phyloP scores from a whole-genome alignment of 2,329 filamentous ascomycete genomes.

The Aphanoascus verrucosus region DNA sequence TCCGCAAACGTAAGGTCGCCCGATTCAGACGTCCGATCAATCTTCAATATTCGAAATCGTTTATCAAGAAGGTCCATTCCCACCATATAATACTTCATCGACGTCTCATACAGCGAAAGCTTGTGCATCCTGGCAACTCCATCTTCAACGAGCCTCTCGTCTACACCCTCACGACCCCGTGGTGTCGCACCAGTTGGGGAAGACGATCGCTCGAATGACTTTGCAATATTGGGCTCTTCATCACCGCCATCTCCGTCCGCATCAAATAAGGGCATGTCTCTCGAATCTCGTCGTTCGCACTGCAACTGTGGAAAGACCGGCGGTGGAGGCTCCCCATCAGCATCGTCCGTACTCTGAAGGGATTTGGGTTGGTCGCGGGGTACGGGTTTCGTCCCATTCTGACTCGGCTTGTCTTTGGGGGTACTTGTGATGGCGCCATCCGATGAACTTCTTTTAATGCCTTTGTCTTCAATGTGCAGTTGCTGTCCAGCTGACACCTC shows the following conservation, averaged over 20 bases:
- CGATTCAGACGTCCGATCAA: conserved; percentile 74
- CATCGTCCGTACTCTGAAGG: neutral
- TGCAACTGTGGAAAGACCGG: conserved; percentile 16
- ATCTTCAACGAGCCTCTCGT: conserved; percentile 27
- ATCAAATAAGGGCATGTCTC: conserved; percentile 24
- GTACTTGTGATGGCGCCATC: conserved; percentile 3
- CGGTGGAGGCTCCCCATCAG: neutral
- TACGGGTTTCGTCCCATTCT: neutral
- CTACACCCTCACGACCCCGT: conserved; percentile 28
- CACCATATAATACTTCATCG: conserved; percentile 84
- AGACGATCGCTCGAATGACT: conserved; percentile 35
- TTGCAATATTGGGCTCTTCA: conserved; percentile 36
- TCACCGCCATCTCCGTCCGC: conserved; percentile 32
- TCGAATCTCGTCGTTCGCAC: conserved; percentile 25
- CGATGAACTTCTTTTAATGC: conserved; percentile 7
- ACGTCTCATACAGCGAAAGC: conserved; percentile 95
- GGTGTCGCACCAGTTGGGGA: conserved; percentile 31
- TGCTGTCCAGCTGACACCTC: conserved; percentile 17
- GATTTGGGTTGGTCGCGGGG: neutral
- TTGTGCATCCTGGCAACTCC: conserved; percentile 67
- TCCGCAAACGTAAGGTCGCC: conserved; percentile 76
- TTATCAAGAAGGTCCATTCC: conserved; percentile 83
- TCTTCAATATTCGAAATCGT: conserved; percentile 83
- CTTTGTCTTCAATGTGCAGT: conserved; percentile 3
- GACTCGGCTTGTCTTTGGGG: neutral